A percentile compares a stretch with the other conserved stretches of the same genome.
phyloP scores from a whole-genome alignment of 2,329 filamentous ascomycete species.

The Fusarium mexicanum region DNA sequence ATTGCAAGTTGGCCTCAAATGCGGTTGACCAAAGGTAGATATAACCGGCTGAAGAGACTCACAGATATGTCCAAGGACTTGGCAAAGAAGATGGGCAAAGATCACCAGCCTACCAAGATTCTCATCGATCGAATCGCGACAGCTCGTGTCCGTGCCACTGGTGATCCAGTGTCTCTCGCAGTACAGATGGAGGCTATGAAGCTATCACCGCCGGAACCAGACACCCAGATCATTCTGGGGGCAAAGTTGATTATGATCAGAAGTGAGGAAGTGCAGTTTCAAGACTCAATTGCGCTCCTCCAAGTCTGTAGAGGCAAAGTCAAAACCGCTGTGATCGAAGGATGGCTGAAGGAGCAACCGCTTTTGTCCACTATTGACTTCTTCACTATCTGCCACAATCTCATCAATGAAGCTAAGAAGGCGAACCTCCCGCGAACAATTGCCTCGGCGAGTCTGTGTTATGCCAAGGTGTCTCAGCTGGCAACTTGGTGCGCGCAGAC shows the following conservation, averaged over 20 bases:
- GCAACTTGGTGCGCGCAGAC: neutral
- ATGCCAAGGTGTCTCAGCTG: neutral
- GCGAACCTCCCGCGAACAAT: neutral
- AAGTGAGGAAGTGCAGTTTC: neutral
- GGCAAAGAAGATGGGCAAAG: constrained; percentile 22
- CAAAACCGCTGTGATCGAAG: neutral
- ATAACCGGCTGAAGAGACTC: neutral
- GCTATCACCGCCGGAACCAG: neutral
- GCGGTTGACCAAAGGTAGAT: neutral
- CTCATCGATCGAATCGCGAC: constrained; percentile 2
- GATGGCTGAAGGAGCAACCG: neutral
- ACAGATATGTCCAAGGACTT: neutral
- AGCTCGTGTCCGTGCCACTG: neutral
- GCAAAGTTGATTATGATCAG: neutral
- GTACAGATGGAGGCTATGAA: neutral
- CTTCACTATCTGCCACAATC: neutral
- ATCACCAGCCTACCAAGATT: neutral
- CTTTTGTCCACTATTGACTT: neutral
- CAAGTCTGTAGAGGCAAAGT: neutral
- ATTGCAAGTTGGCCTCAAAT: neutral
- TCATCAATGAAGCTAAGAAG: neutral
- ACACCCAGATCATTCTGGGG: neutral
- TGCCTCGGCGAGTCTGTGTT: neutral
- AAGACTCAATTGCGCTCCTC: neutral
- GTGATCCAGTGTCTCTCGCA: neutral